Evolutionary conservation across 306 rosid species (phyloP).

Genomic region (Hippophae rhamnoides): DNA sequence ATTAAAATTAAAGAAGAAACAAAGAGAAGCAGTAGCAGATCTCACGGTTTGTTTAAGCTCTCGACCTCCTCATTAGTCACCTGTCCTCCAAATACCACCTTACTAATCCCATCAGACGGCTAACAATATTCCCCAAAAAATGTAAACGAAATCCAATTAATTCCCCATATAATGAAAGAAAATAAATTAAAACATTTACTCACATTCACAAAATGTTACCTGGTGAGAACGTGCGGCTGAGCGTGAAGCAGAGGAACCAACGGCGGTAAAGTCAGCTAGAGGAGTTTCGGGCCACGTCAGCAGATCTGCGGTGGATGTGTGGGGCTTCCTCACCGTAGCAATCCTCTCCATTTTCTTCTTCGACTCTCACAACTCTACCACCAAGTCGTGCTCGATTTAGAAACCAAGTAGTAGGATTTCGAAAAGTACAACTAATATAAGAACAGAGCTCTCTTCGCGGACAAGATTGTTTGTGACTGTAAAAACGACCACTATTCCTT

Average conservation of each 20-base stretch:
- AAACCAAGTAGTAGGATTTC: neutral
- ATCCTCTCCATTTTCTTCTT: conserved; percentile 45
- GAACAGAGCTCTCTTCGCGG: no score
- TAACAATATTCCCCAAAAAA: conserved; percentile 10
- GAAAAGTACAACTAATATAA: no score
- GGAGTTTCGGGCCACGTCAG: conserved; percentile 79
- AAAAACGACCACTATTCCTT: no score
- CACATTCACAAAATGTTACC: conserved; percentile 23
- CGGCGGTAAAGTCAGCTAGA: conserved; percentile 38
- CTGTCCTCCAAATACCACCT: conserved; percentile 89
- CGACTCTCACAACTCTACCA: neutral
- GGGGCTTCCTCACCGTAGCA: conserved; percentile 76
- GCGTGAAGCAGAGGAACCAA: conserved; percentile 43
- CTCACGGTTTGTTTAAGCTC: conserved; percentile 82
- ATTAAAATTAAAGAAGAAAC: neutral
- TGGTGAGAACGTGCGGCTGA: conserved; percentile 55
- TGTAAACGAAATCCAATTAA: neutral
- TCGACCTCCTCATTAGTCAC: conserved; percentile 84
- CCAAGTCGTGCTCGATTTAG: neutral
- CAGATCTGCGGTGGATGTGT: conserved; percentile 92
- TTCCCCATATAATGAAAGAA: neutral
- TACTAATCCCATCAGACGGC: conserved; percentile 94
- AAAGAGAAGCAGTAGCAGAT: conserved; percentile 27
- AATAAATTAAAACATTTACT: neutral
- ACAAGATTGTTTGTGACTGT: no score